Evolutionary conservation across 768 basidiomycete genomes (phyloP).

Genomic region (Glaciozyma antarctica): DNA sequence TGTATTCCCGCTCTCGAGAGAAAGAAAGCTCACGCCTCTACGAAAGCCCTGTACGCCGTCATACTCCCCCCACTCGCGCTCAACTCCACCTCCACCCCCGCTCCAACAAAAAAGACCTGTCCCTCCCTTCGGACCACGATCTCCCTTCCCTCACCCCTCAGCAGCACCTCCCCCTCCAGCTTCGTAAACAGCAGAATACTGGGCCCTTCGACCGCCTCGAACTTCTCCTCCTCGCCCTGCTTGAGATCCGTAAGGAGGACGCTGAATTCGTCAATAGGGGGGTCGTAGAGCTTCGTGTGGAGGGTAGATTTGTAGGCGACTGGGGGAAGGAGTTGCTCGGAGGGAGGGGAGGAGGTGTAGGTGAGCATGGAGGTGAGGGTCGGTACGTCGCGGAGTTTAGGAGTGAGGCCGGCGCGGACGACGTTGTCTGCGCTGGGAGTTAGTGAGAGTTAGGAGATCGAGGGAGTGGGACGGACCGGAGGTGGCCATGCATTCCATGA

Average conservation of each 20-base stretch:
- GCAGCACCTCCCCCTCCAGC: conserved; percentile 36
- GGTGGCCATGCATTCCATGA: conserved; percentile 98
- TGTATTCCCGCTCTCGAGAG: too few relatives aligned
- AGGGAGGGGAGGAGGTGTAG: conserved; percentile 61
- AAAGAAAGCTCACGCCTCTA: conserved; percentile 37
- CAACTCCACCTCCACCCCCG: conserved; percentile 53
- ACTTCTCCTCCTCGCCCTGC: conserved; percentile 46
- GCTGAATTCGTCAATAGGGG: conserved; percentile 87
- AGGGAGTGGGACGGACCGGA: conserved; percentile 43
- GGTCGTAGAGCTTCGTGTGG: conserved; percentile 62
- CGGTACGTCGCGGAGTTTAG: conserved; percentile 86
- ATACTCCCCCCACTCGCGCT: conserved; percentile 41
- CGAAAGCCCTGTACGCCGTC: conserved; percentile 60
- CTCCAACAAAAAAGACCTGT: conserved; percentile 73
- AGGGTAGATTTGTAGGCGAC: conserved; percentile 42
- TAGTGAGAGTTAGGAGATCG: background rate
- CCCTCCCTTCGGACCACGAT: conserved; percentile 51
- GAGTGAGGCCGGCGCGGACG: conserved; percentile 93
- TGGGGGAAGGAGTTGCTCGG: conserved; percentile 62
- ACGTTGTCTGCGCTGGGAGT: conserved; percentile 61
- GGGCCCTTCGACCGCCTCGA: conserved; percentile 65
- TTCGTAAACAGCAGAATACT: conserved; percentile 67
- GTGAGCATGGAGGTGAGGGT: conserved; percentile 82
- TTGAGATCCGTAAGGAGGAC: conserved; percentile 58
- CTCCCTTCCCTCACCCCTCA: conserved; percentile 32